Evolutionary conservation across 208 protist genomes (phyloP), one percentile per base, ranked within the genome.

Genomic region (Crithidia sp.): DNA sequence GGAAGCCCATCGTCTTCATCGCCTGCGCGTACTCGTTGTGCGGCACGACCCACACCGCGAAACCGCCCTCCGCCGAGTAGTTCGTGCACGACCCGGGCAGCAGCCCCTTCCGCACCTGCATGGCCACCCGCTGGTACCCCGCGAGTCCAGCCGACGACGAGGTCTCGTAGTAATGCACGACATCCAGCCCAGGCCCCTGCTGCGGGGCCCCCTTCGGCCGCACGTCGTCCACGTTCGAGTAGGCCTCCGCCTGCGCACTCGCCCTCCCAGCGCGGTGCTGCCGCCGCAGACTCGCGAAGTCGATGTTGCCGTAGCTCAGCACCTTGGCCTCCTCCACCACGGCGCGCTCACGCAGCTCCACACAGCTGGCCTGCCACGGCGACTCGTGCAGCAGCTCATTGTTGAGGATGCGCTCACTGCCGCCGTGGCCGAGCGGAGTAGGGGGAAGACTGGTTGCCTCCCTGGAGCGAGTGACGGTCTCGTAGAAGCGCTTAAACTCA

Each of bases 121-220:
- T 36, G 13, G 77, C 67, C 13, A 83, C 64, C 2, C 53, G 40
- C 67, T 83, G 77, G 45, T 79, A 83, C 17, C 77, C 72, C 19
- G 73, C 72, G 19, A 83, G 47, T 2, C 77, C 77, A 17, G 67
- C 77, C 6, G 43, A n/a, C n/a, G 61, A 74, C 16, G 72, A 79
- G 4, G 77, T 79, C 53, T 83, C 77, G 60, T 78, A 83, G 77
- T 77, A 79, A 54, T 79, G 73, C 44, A 83, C 77, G 2, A 83
- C 77, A 17, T 83, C 77, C 50, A 83, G 65, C 16, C 63, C 76
- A 12, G 69, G 76, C 6, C 67, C 67, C 55, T 56, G 45, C 39
- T 62, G 74, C 50, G 54, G 28, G 16, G n/a, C 41, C 4, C 12
- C 49, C 43, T 62, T 66, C 19, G 37, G 16, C 5, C 61, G 53